Conservation (phyloP, 2,329 filamentous ascomycete species). For the Knufia fluminis region DNA sequence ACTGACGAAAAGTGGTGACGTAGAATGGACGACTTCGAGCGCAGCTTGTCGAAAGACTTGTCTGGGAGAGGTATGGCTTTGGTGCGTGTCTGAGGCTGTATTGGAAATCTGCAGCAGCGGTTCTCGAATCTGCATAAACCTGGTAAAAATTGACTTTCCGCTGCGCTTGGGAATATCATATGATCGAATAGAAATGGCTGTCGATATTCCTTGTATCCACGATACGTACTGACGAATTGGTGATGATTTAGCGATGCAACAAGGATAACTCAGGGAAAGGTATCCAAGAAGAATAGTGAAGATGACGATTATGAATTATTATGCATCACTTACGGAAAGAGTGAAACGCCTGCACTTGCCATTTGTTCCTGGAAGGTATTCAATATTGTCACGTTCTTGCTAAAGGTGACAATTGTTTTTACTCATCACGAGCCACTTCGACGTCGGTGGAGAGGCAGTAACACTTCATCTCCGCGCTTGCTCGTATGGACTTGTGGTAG, state of each 20-base stretch:
- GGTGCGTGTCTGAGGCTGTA: neutral
- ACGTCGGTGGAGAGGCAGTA: too few relatives aligned
- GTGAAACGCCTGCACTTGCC: neutral
- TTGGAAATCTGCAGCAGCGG: neutral
- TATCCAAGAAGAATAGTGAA: too few relatives aligned
- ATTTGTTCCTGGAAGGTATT: too few relatives aligned
- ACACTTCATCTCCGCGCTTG: too few relatives aligned
- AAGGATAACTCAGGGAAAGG: too few relatives aligned
- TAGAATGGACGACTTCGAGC: neutral
- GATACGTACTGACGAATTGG: neutral
- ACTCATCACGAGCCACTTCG: too few relatives aligned
- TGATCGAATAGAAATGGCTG: neutral
- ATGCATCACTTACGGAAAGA: too few relatives aligned
- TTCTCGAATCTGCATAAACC: neutral
- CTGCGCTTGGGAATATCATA: neutral
- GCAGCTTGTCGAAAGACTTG: neutral
- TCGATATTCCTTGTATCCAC: neutral
- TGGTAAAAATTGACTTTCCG: neutral
- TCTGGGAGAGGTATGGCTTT: conserved; percentile 1
- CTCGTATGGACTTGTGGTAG: too few relatives aligned
- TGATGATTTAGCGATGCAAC: too few relatives aligned
- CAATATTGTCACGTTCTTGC: too few relatives aligned
- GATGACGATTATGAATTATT: too few relatives aligned
- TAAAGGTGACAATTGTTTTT: too few relatives aligned
- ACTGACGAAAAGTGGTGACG: conserved; percentile 5